These are phyloP conservation scores for Hypoxylon sp. DNA, from an alignment of 2,329 filamentous ascomycete genomes.

Conservation along the genomic window DNA sequence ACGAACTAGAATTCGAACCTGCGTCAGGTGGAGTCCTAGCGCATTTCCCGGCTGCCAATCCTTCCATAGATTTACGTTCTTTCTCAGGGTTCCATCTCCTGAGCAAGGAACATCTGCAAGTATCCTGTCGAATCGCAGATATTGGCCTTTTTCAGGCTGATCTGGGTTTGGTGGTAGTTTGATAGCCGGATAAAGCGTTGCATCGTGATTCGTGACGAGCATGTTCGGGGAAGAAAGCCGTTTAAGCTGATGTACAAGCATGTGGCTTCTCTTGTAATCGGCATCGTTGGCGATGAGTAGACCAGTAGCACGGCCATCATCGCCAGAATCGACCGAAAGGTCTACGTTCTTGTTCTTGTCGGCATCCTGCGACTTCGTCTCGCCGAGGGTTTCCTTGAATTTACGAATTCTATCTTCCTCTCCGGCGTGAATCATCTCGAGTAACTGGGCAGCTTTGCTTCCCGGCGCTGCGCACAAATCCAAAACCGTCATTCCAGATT, in stretches of 20 bases:
- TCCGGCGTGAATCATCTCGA: constrained; percentile 93
- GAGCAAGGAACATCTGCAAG: constrained; percentile 97
- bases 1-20: constrained; percentile 89
- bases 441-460: constrained; percentile 94
- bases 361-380: constrained; percentile 40
- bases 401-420: constrained; percentile 88
- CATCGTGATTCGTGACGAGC: constrained; percentile 97
- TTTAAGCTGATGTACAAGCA: constrained; percentile 98
- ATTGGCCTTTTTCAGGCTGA: constrained; percentile 70
- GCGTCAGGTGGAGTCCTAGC: constrained; percentile 86
- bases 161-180: constrained; percentile 75
- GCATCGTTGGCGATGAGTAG: constrained; percentile 95
- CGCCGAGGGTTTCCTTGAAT: constrained; percentile 71
- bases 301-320: constrained; percentile 90
- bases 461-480: constrained; percentile 97
- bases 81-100: constrained; percentile 91
- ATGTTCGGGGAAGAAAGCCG: constrained; percentile 95
- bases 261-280: constrained; percentile 96
- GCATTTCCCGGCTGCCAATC: constrained; percentile 93
- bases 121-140: constrained; percentile 97
- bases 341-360: constrained; percentile 70
- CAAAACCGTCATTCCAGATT: constrained; percentile 90
- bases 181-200: constrained; percentile 93
- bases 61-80: constrained; percentile 94
- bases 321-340: constrained; percentile 68